Percentiles rank a stretch among this genome's conserved stretches.
Evolutionary conservation across 768 basidiomycete species (phyloP).

Genomic region (Serendipita vermifera): DNA sequence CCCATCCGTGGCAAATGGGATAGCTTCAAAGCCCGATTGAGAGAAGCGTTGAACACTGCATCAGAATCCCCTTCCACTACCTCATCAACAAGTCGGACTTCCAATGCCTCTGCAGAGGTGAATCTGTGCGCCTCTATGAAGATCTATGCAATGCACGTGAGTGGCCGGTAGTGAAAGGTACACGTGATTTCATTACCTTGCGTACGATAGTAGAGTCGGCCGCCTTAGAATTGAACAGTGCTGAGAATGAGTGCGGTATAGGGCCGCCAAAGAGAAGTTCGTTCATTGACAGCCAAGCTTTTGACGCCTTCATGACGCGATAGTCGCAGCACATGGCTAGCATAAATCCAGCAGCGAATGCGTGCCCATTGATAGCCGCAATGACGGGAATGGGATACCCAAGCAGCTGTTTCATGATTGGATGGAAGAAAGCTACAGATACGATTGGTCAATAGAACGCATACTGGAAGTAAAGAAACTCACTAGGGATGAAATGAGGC

Average conservation of each 20-base stretch:
- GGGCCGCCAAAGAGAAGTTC: conserved; percentile 18
- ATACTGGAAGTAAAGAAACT: neutral
- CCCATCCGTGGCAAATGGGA: conserved; percentile 12
- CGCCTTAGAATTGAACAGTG: conserved; percentile 16
- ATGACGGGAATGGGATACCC: conserved; percentile 17
- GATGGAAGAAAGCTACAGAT: conserved; percentile 18
- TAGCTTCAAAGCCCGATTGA: conserved; percentile 12
- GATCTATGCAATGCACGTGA: conserved; percentile 24
- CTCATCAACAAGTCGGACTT: conserved; percentile 25
- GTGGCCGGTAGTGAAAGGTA: conserved; percentile 21
- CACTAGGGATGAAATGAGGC: conserved; percentile 13
- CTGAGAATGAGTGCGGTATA: neutral
- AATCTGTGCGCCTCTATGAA: conserved; percentile 26
- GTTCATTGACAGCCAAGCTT: conserved; percentile 33
- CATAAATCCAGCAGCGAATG: conserved; percentile 32
- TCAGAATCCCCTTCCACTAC: conserved; percentile 20
- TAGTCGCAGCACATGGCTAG: conserved; percentile 31
- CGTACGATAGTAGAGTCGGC: conserved; percentile 30
- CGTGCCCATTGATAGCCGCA: conserved; percentile 24
- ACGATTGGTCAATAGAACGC: conserved; percentile 5
- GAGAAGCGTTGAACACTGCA: conserved; percentile 15
- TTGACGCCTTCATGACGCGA: conserved; percentile 17
- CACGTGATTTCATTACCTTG: conserved; percentile 25
- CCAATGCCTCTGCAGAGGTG: conserved; percentile 25
- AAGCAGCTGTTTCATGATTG: conserved; percentile 22